Percentiles rank a stretch among this genome's conserved stretches.
Conservation (phyloP, 2,329 filamentous ascomycete genomes). For the Zymoseptoria pseudotritici region DNA sequence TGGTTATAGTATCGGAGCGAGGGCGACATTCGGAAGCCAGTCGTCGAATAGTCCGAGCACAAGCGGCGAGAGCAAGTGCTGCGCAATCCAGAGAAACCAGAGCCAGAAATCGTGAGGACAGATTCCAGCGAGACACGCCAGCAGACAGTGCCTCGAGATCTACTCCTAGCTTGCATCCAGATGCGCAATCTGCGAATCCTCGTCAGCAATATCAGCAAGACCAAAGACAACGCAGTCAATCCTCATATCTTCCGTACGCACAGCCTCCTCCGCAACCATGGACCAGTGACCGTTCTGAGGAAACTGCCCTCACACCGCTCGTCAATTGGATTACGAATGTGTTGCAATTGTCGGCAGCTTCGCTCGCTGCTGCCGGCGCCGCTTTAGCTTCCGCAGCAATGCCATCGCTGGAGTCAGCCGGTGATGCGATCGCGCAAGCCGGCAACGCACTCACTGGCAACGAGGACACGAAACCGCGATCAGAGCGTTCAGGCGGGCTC, state of each 20-base stretch:
- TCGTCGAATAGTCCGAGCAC: slow-evolving; percentile 27
- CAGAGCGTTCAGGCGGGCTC: slow-evolving; percentile 5
- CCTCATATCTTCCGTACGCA: slow-evolving; percentile 1
- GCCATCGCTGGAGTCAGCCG: not conserved
- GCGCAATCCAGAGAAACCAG: slow-evolving; percentile 27
- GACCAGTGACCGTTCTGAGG: slow-evolving; percentile 1
- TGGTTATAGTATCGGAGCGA: slow-evolving; percentile 29
- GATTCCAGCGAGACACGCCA: not conserved
- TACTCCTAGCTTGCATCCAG: not conserved
- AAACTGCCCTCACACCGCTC: slow-evolving; percentile 13
- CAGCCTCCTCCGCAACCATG: not conserved
- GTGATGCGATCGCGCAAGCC: not conserved
- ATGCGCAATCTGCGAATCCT: not conserved
- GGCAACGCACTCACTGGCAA: slow-evolving; percentile 15
- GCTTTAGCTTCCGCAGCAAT: slow-evolving; percentile 8
- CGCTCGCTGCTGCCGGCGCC: slow-evolving; percentile 11
- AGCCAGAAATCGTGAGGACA: slow-evolving; percentile 26
- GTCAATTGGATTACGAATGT: slow-evolving; percentile 19
- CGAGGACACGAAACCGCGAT: slow-evolving; percentile 3
- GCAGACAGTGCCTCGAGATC: not conserved
- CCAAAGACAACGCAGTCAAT: not conserved
- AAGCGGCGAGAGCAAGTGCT: slow-evolving; percentile 29
- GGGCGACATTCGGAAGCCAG: slow-evolving; percentile 26
- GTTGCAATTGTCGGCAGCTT: slow-evolving; percentile 15
- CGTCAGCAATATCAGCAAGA: slow-evolving; percentile 1